Conservation (phyloP, 1,139 yeast species). For the Diutina neorugosa region DNA sequence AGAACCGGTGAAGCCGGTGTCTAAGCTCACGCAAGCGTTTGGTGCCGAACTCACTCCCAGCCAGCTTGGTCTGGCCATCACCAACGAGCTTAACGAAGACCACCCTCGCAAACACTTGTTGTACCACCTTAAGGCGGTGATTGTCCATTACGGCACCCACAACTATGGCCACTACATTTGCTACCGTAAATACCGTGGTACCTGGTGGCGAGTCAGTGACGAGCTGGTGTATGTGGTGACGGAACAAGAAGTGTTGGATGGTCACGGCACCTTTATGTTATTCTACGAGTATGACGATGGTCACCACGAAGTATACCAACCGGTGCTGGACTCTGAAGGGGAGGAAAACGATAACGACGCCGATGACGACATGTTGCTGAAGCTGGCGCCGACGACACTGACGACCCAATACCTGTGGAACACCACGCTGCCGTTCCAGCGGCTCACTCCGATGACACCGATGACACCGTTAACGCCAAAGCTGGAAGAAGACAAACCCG, state of each 20-base stretch:
- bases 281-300: conserved; percentile 58
- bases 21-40: background rate
- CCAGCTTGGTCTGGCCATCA: background rate
- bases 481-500: background rate
- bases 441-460: background rate
- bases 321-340: background rate
- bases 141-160: conserved; percentile 88
- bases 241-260: conserved; percentile 65
- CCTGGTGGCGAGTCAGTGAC: conserved; percentile 94
- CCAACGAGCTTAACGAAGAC: background rate
- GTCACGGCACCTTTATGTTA: conserved; percentile 87
- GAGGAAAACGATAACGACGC: background rate
- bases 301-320: conserved; percentile 13
- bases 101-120: conserved; percentile 14
- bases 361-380: background rate
- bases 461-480: background rate
- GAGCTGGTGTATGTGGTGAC: conserved; percentile 73
- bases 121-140: conserved; percentile 71
- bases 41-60: background rate
- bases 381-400: conserved; percentile 2
- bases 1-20: background rate
- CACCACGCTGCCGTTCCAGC: background rate
- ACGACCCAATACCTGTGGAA: background rate
- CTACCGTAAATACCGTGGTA: conserved; percentile 64
- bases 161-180: conserved; percentile 93